A percentile compares a stretch with the other conserved stretches of the same genome.
Conservation (phyloP, 139 green algal species). For the Ostreobium quekettii region DNA sequence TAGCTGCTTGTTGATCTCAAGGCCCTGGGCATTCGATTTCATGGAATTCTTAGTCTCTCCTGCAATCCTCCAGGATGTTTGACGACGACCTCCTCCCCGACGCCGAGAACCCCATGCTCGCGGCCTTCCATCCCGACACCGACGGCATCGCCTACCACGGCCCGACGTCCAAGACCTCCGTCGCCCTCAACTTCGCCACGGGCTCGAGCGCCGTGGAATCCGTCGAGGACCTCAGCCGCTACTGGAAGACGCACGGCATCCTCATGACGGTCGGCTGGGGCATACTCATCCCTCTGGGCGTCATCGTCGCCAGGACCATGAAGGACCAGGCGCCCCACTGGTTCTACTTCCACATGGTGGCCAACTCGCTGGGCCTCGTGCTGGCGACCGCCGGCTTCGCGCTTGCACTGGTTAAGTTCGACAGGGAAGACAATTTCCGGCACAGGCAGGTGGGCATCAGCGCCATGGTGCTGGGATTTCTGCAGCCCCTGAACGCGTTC, state of each 20-base stretch:
- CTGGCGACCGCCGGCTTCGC: slow-evolving; percentile 21
- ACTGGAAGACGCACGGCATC: slow-evolving; percentile 26
- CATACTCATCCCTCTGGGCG: slow-evolving; percentile 30
- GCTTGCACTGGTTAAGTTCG: slow-evolving; percentile 20
- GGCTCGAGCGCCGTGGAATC: slow-evolving; percentile 15
- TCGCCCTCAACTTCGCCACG: slow-evolving; percentile 23
- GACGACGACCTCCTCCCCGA: slow-evolving; percentile 13
- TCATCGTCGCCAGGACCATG: slow-evolving; percentile 24
- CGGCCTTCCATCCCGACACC: neutral
- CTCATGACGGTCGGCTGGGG: slow-evolving; percentile 35
- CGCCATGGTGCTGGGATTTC: slow-evolving; percentile 28
- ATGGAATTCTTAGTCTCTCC: too few species aligned
- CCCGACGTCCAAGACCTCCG: neutral
- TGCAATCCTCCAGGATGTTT: neutral
- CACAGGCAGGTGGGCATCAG: slow-evolving; percentile 24
- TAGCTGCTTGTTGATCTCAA: too few species aligned
- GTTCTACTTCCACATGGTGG: slow-evolving; percentile 31
- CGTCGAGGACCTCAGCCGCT: neutral
- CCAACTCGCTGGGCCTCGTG: slow-evolving; percentile 25
- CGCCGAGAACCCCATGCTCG: slow-evolving; percentile 7
- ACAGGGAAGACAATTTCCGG: neutral
- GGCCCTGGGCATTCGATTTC: too few species aligned
- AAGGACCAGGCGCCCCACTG: slow-evolving; percentile 21
- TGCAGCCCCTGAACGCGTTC: slow-evolving; percentile 24
- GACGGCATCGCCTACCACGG: neutral